phyloP scores from a whole-genome alignment of 2,329 filamentous ascomycete genomes.

The Colletotrichum agaves region DNA sequence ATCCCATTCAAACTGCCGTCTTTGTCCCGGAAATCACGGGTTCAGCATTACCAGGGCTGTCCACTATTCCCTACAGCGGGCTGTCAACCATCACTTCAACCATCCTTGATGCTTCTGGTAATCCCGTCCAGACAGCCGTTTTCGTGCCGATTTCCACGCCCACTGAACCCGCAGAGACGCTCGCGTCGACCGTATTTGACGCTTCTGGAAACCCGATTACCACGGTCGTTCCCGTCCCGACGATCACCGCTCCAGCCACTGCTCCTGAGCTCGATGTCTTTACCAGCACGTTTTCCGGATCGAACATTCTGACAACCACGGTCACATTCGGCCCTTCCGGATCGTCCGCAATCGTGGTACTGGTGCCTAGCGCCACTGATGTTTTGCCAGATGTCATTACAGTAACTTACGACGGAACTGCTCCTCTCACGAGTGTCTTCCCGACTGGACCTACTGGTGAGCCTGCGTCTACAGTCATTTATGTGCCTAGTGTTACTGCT shows the following conservation, averaged over 20 bases:
- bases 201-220: not conserved
- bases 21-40: not conserved
- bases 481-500: too few species aligned
- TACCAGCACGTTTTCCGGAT: slow-evolving; percentile 22
- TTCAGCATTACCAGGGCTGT: not conserved
- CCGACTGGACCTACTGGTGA: too few species aligned
- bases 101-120: too few species aligned
- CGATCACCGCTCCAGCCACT: not conserved
- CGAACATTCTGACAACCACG: slow-evolving; percentile 3
- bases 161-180: too few species aligned
- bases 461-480: too few species aligned
- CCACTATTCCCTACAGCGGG: not conserved
- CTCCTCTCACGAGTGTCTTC: not conserved
- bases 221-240: slow-evolving; percentile 9
- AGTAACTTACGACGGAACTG: slow-evolving; percentile 3
- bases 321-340: slow-evolving; percentile 10
- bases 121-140: too few species aligned
- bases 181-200: too few species aligned
- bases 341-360: not conserved
- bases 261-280: not conserved
- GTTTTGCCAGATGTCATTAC: slow-evolving; percentile 8
- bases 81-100: not conserved
- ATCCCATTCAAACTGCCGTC: not conserved
- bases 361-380: slow-evolving; percentile 7
- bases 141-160: slow-evolving; percentile 9